These are phyloP conservation scores for Pholiota molesta DNA, from an alignment of 768 basidiomycete species.

Conservation along the genomic window DNA sequence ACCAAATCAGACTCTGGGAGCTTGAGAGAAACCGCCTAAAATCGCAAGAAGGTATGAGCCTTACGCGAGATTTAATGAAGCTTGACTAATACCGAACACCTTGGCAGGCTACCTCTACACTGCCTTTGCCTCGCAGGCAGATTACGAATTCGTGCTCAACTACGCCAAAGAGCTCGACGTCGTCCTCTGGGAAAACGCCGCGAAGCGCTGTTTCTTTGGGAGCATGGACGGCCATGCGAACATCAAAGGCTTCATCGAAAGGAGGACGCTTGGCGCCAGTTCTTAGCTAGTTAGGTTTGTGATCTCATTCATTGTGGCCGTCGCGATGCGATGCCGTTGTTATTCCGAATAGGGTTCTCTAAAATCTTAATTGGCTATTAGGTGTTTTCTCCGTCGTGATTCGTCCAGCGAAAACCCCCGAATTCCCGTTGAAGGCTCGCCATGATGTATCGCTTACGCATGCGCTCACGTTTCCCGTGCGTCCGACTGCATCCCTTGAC, in stretches of 20 bases:
- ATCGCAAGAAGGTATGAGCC: conserved; percentile 75
- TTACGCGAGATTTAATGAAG: conserved; percentile 24
- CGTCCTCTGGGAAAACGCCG: conserved; percentile 80
- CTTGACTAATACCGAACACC: conserved; percentile 22
- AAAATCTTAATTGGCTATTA: conserved; percentile 30
- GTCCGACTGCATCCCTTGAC: conserved; percentile 9
- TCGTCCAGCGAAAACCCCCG: conserved; percentile 17
- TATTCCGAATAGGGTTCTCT: conserved; percentile 18
- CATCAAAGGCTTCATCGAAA: conserved; percentile 80
- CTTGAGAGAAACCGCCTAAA: conserved; percentile 91
- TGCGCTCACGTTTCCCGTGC: conserved; percentile 14
- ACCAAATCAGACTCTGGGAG: conserved; percentile 98
- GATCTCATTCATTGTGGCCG: conserved; percentile 16
- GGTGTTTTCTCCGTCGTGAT: conserved; percentile 22
- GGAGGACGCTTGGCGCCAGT: conserved; percentile 45
- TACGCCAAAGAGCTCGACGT: conserved; percentile 85
- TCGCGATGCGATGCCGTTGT: conserved; percentile 24
- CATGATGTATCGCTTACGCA: conserved; percentile 2
- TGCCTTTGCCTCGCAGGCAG: conserved; percentile 81
- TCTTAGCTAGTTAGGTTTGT: conserved; percentile 26
- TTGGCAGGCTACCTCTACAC: conserved; percentile 83
- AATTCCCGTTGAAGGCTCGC: conserved; percentile 6
- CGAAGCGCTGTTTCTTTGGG: conserved; percentile 82
- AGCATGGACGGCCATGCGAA: conserved; percentile 77
- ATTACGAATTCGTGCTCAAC: conserved; percentile 84